phyloP scores from a whole-genome alignment of 768 basidiomycete genomes.

The Pisolithus microcarpus region DNA sequence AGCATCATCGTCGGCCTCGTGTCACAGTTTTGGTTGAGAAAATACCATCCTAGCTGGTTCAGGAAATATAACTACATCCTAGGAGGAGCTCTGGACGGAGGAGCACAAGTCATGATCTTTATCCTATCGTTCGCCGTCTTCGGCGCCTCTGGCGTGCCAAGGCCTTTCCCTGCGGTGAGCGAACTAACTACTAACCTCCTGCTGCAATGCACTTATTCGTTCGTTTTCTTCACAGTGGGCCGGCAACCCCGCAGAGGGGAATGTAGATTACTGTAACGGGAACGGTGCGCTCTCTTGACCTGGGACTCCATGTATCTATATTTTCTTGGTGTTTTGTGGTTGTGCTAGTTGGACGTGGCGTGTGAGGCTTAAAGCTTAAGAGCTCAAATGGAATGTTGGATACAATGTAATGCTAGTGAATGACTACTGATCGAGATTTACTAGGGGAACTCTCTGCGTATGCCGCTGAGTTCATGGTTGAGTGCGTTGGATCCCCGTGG shows the following conservation, averaged over 20 bases:
- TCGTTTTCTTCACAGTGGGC: slow-evolving; percentile 30
- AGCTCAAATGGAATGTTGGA: no score
- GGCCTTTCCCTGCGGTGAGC: slow-evolving; percentile 35
- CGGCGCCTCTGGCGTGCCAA: slow-evolving; percentile 43
- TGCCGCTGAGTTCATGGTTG: no score
- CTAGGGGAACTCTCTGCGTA: no score
- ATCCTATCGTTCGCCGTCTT: slow-evolving; percentile 59
- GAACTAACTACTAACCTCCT: no score
- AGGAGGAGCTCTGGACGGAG: background rate
- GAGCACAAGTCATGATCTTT: slow-evolving; percentile 48
- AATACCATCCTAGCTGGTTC: slow-evolving; percentile 59
- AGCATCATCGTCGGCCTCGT: slow-evolving; percentile 45
- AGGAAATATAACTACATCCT: slow-evolving; percentile 51
- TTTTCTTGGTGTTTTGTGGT: no score
- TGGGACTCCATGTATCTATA: slow-evolving; percentile 1
- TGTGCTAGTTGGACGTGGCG: no score
- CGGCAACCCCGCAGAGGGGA: slow-evolving; percentile 46
- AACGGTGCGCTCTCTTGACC: slow-evolving; percentile 42
- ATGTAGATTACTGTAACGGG: slow-evolving; percentile 55
- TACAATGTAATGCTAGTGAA: no score
- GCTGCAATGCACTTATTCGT: no score
- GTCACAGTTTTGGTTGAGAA: slow-evolving; percentile 56
- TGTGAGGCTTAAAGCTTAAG: no score
- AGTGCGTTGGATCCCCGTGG: no score
- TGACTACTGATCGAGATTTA: no score